These are phyloP conservation scores for Oryza coarctata DNA, from an alignment of 176 grass and related monocot species.

Conservation along the genomic window DNA sequence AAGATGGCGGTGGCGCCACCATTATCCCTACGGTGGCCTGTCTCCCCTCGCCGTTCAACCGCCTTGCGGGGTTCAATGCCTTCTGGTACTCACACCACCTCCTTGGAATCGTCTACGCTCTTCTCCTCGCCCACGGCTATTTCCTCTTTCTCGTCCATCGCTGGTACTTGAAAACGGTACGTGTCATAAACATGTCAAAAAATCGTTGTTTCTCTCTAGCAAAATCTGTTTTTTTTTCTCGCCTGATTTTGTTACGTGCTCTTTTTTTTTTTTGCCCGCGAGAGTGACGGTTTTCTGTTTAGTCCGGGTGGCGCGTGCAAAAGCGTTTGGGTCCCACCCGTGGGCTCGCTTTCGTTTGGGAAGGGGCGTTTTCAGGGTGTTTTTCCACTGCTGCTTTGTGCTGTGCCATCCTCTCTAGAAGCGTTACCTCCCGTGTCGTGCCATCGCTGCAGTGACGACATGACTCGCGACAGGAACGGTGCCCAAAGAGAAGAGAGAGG, in stretches of 20 bases:
- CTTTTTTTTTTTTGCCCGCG: neutral
- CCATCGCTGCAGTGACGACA: neutral
- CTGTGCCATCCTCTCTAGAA: slow-evolving; percentile 39
- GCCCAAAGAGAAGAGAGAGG: neutral
- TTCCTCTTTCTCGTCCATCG: slow-evolving; percentile 79
- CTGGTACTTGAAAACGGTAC: slow-evolving; percentile 94
- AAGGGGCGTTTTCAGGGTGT: slow-evolving; percentile 5
- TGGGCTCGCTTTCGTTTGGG: neutral
- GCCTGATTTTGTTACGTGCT: too few species aligned
- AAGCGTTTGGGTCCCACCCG: neutral
- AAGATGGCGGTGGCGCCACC: neutral
- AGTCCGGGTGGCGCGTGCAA: neutral
- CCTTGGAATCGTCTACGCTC: slow-evolving; percentile 64
- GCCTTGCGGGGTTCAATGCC: slow-evolving; percentile 89
- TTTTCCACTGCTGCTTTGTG: slow-evolving; percentile 19
- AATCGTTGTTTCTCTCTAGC: too few species aligned
- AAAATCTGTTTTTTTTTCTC: too few species aligned
- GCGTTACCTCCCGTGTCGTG: too few species aligned
- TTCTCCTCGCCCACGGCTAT: slow-evolving; percentile 77
- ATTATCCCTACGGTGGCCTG: neutral
- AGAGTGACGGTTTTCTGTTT: slow-evolving; percentile 12
- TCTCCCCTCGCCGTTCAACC: slow-evolving; percentile 64
- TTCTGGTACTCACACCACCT: slow-evolving; percentile 99
- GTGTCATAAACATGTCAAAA: neutral
- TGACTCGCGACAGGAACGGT: neutral